Conservation (phyloP, 345 rosid genomes). For the Pelargonium nanum region DNA sequence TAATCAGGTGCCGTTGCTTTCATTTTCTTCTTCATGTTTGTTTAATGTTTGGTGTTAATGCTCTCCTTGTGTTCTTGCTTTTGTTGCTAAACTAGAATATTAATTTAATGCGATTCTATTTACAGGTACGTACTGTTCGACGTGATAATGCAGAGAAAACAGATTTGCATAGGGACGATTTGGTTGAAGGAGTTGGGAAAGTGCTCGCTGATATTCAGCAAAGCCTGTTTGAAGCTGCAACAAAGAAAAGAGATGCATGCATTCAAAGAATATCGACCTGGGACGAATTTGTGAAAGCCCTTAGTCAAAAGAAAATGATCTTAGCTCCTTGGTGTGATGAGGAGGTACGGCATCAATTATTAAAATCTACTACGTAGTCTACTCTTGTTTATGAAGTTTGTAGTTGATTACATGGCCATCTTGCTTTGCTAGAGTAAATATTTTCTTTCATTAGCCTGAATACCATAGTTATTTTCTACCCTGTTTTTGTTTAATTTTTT, state of each 20-base stretch:
- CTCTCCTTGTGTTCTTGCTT: not conserved
- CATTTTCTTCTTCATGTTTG: conserved; percentile 4
- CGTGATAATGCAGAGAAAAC: conserved; percentile 64
- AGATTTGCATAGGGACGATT: conserved; percentile 45
- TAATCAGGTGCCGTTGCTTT: conserved; percentile 42
- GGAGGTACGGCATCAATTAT: conserved; percentile 36
- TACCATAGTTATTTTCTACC: too few species aligned
- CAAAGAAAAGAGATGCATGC: conserved; percentile 68
- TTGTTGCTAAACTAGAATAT: too few species aligned
- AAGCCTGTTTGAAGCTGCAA: conserved; percentile 58
- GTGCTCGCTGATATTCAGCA: conserved; percentile 53
- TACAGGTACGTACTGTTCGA: conserved; percentile 78
- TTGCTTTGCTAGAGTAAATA: too few species aligned
- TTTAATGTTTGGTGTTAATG: conserved; percentile 4
- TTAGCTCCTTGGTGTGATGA: conserved; percentile 99
- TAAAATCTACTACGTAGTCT: too few species aligned
- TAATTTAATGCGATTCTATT: conserved; percentile 8
- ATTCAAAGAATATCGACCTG: conserved; percentile 55
- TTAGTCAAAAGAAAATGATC: conserved; percentile 67
- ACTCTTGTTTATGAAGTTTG: too few species aligned
- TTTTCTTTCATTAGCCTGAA: too few species aligned
- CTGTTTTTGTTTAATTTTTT: too few species aligned
- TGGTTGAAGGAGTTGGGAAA: conserved; percentile 52
- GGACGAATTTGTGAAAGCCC: conserved; percentile 77
- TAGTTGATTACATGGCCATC: too few species aligned